Base-by-base conservation (phyloP, 352 stramenopile genomes). In the Phytopythium ostracodes region DNA sequence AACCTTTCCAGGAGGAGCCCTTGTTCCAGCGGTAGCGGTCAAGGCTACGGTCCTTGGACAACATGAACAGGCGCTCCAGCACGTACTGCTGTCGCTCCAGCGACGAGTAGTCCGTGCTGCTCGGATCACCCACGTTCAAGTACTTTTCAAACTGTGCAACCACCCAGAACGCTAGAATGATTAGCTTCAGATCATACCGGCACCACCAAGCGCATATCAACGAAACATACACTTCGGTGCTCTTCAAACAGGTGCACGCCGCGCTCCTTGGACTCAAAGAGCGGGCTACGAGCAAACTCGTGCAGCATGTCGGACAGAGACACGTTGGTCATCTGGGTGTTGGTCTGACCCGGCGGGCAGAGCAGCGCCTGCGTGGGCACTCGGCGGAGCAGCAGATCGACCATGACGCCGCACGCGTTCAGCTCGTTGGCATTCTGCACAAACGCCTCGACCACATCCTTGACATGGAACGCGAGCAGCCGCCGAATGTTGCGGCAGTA, bases 1-100 rank as follows among this genome's bases (percentile, higher is more conserved):
- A 36, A 75, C 70, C 77, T 70, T 95, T 95, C 81, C 82, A 95
- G 2, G 74, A 77, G 2, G 81, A 76, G 20, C 86, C 86, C 59
- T 88, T 92, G 68, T 92, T 77, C 86, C 86, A 95, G 14, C 86
- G 84, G 71, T 86, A 95, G 35, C 81, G 77, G 62, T 92, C 84
- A 42, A 95, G 73, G 59, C 87, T 92, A 51, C 86, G 82, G 64
- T 95, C 86, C 60, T 93, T 92, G 12, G 84, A 91, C n/a, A 95
- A 67, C 82, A 92, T 86, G 68, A 92, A 86, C 35, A 95, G 64
- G 22, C 86, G 78, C 64, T 95, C 82, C 10, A 95, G 69, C 29
- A 91, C 84, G 70, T 95, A 95, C 55, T 94, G 79, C 63, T 94
- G 84, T 24, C 82, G 79, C 53, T 94, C 84, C 24, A 92, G 65